These are phyloP conservation scores for Citrullus amarus DNA, from an alignment of 306 rosid genomes.

Conservation along the genomic window DNA sequence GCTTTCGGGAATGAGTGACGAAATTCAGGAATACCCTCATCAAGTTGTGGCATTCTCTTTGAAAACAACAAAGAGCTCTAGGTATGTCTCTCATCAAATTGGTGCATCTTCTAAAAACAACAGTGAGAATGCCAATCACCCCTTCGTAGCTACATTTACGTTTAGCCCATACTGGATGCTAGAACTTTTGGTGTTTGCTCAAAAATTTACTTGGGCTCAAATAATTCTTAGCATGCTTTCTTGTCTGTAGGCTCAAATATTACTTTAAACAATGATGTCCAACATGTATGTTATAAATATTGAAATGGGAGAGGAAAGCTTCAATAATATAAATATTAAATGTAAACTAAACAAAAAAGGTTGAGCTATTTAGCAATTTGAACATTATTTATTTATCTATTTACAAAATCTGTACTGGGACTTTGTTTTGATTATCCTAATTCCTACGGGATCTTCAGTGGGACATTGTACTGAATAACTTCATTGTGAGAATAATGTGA, in stretches of 20 bases:
- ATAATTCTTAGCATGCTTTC: not conserved
- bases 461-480: not conserved
- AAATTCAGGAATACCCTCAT: not conserved
- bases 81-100: not conserved
- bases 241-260: not conserved
- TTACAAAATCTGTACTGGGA: not conserved
- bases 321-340: not conserved
- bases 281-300: not conserved
- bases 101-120: not conserved
- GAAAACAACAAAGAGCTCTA: not conserved
- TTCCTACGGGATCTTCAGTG: not conserved
- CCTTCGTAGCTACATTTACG: not conserved
- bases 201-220: not conserved
- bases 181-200: not conserved
- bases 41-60: not conserved
- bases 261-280: not conserved
- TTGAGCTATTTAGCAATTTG: not conserved
- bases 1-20: not conserved
- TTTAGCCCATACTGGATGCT: not conserved
- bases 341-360: not conserved
- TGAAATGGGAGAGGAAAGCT: not conserved
- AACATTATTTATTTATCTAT: not conserved
- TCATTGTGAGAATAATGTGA: not conserved
- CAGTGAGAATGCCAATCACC: not conserved
- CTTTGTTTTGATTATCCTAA: not conserved